Percentiles rank a stretch among this genome's conserved stretches.
phyloP scores from a whole-genome alignment of 805 yeast species.

The Scheffersomyces stipitis region DNA sequence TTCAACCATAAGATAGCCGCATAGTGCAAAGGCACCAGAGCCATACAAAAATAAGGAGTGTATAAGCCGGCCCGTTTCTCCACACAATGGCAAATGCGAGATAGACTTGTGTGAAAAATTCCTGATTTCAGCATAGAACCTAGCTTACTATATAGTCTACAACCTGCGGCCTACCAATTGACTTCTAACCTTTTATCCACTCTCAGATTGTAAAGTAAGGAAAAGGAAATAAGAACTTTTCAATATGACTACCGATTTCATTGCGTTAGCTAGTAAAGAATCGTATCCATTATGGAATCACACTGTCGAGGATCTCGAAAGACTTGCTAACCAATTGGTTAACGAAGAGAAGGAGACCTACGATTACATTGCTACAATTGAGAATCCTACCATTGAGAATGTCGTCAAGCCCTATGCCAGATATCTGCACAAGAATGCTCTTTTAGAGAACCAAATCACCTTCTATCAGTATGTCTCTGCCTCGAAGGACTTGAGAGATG shows the following conservation, averaged over 20 bases:
- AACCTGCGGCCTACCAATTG: no score
- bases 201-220: no score
- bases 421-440: constrained; percentile 49
- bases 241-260: neutral
- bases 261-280: neutral
- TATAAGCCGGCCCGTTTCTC: no score
- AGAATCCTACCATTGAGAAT: constrained; percentile 54
- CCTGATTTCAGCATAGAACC: no score
- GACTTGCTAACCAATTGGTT: constrained; percentile 45
- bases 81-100: no score
- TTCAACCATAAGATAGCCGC: no score
- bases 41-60: no score
- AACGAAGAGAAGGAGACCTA: constrained; percentile 44
- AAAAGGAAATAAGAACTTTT: no score
- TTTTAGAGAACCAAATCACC: constrained; percentile 50
- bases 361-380: constrained; percentile 52
- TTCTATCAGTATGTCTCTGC: constrained; percentile 75
- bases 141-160: no score
- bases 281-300: constrained; percentile 55
- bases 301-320: constrained; percentile 49
- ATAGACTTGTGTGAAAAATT: no score
- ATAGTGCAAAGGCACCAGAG: no score
- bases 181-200: no score
- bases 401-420: constrained; percentile 54
- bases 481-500: constrained; percentile 65